These are phyloP conservation scores for Russula sp. DNA, from an alignment of 768 basidiomycete species.

Conservation along the genomic window DNA sequence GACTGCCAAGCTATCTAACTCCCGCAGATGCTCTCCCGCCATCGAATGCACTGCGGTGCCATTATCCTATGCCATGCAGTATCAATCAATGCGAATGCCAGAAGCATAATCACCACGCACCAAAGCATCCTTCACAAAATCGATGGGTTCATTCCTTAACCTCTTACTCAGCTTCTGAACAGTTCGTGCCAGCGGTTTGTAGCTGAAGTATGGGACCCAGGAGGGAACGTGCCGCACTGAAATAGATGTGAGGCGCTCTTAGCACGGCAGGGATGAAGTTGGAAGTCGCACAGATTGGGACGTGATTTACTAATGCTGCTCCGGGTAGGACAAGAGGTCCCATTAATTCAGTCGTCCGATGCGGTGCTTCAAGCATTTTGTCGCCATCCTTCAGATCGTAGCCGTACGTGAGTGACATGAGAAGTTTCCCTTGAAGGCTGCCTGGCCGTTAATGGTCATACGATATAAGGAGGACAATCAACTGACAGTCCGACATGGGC, in stretches of 20 bases:
- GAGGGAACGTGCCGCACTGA: constrained; percentile 21
- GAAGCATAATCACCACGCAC: not conserved
- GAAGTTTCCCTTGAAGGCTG: constrained; percentile 13
- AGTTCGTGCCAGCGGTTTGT: constrained; percentile 3
- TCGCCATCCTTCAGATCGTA: not conserved
- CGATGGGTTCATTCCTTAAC: constrained; percentile 12
- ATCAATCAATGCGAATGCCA: not conserved
- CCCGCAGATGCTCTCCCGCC: constrained; percentile 5
- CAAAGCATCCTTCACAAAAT: constrained; percentile 14
- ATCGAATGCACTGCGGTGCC: constrained; percentile 3
- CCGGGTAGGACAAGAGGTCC: not conserved
- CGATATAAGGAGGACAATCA: not conserved
- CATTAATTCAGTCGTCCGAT: not conserved
- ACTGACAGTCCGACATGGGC: constrained; percentile 11
- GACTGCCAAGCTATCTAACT: not conserved
- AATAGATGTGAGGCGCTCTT: not conserved
- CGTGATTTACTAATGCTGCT: constrained; percentile 10
- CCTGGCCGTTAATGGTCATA: not conserved
- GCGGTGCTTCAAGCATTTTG: not conserved
- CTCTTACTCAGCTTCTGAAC: not conserved
- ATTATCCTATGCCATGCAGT: not conserved
- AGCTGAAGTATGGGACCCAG: constrained; percentile 20
- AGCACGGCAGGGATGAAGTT: not conserved
- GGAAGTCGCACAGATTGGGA: constrained; percentile 9
- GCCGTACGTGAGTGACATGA: constrained; percentile 1